Conservation (phyloP, 257 asterid genomes). For the Solanum rostratum region DNA sequence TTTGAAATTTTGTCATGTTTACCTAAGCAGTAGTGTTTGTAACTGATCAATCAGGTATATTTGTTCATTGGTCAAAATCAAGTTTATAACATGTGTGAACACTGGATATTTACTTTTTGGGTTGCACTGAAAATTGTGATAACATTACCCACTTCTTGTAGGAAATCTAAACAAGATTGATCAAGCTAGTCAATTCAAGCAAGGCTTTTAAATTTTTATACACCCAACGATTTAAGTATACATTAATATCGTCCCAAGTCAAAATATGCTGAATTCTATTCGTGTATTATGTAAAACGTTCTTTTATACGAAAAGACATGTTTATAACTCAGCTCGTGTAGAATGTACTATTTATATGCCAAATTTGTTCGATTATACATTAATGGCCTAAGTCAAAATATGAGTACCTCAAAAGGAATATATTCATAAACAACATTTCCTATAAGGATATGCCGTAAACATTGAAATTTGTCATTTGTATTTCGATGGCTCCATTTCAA, state of each 20-base stretch:
- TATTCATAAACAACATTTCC: background rate
- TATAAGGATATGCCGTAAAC: background rate
- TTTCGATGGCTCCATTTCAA: background rate
- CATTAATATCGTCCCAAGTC: too few species aligned
- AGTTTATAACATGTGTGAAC: background rate
- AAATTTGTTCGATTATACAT: background rate
- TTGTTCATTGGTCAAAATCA: background rate
- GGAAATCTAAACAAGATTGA: background rate
- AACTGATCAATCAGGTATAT: background rate
- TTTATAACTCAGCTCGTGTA: too few species aligned
- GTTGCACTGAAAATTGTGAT: background rate
- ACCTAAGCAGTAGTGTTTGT: background rate
- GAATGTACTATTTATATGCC: background rate
- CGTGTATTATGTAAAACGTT: too few species aligned
- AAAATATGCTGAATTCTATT: too few species aligned
- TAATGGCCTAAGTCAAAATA: background rate
- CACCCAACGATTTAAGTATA: background rate
- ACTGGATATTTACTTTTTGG: background rate
- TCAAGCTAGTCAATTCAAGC: background rate
- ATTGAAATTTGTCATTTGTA: background rate
- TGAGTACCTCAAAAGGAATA: background rate
- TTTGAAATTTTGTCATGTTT: background rate
- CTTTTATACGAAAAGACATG: too few species aligned
- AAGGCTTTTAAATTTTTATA: background rate
- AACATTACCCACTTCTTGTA: background rate